Conservation (phyloP, 169 alveolate genomes). For the Plasmodium billcollinsi region DNA sequence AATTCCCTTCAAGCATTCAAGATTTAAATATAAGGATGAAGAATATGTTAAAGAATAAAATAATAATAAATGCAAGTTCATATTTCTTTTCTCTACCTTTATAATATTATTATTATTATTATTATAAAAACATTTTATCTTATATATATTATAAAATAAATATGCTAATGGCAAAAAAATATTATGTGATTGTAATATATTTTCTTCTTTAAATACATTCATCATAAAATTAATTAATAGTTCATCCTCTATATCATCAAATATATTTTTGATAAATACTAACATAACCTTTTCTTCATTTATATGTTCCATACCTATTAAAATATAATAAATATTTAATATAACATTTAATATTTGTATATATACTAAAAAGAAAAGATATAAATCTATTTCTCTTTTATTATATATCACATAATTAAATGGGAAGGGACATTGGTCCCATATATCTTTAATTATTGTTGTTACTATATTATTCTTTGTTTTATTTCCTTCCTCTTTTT, state of each 20-base stretch:
- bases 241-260: conserved; percentile 3
- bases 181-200: conserved; percentile 32
- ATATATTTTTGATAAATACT: background rate
- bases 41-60: conserved; percentile 31
- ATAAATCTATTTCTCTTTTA: background rate
- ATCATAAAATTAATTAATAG: conserved; percentile 9
- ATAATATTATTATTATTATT: background rate
- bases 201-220: conserved; percentile 34
- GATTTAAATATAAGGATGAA: conserved; percentile 34
- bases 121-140: background rate
- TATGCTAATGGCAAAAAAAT: conserved; percentile 35
- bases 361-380: conserved; percentile 32
- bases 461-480: background rate
- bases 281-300: background rate
- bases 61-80: conserved; percentile 1
- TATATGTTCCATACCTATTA: no score
- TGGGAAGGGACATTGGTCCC: conserved; percentile 22
- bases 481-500: background rate
- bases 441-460: conserved; percentile 19
- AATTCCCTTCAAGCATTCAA: conserved; percentile 16
- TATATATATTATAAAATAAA: conserved; percentile 40
- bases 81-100: background rate
- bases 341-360: conserved; percentile 29
- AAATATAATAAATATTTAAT: conserved; percentile 3
- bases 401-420: conserved; percentile 45